Base-by-base conservation (phyloP, 2,329 filamentous ascomycete genomes). In the Seiridium cupressi region DNA sequence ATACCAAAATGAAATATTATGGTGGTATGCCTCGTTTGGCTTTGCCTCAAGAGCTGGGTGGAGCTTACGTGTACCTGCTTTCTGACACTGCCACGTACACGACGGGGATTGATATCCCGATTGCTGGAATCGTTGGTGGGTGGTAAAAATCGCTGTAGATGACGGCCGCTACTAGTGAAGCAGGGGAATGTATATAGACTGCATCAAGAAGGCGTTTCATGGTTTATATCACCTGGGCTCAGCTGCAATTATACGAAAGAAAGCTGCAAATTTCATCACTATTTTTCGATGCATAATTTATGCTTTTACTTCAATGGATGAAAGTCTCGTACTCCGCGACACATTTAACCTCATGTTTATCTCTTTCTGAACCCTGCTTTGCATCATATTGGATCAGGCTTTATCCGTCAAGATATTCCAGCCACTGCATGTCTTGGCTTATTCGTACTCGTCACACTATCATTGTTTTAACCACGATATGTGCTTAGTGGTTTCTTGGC, bases 21-120 rank as follows among this genome's bases (percentile, higher is more conserved):
- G 81, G 83, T 3, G 82, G 82, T 3, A 84, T 86, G 75, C 82
- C 81, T 9, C 72, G 82, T 35, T 64, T 86, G 44, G 83, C 82
- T 0, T 76, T 81, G 53, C 78, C 80, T 0, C 76, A 81, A 63
- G 82, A 86, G 69, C 70, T 86, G 2, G 81, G 82, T 2, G 82
- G 83, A 11, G 83, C 83, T 1, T 85, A 85, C 64, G 81, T 85
- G 4, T 85, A 85, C 63, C 67, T 85, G 59, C 67, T 85, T n/a
- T 80, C 76, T 59, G 82, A 85, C 60, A 76, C 77, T 7, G 78
- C 79, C n/a, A 77, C 72, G 40, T 81, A 81, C 65, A 82, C 80
- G 4, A 82, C 79, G 1, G 76, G 74, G 51, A 81, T 81, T 51
- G 79, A 83, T 63, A 81, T 83, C 44, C 79, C 78, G 0, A 76